Percentiles rank a stretch among this genome's conserved stretches.
These are phyloP conservation scores for Wickerhamomyces silvicola DNA, from an alignment of 805 yeast genomes.

Conservation along the genomic window DNA sequence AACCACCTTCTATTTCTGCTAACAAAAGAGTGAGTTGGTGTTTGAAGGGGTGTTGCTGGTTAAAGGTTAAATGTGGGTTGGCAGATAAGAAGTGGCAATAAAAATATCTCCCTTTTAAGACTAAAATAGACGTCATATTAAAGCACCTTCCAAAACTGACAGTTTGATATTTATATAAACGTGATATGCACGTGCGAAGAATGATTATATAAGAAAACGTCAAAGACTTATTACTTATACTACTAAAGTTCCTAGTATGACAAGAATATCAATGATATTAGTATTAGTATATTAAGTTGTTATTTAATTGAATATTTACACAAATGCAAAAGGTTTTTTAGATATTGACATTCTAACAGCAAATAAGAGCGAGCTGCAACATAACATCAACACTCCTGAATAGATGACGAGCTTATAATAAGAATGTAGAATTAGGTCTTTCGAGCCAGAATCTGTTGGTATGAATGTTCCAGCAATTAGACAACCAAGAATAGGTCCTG, in stretches of 20 bases:
- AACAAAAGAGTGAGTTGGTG: too few species aligned
- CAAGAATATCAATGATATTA: too few species aligned
- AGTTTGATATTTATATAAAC: constrained; percentile 9
- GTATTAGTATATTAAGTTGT: too few species aligned
- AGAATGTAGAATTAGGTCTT: constrained; percentile 6
- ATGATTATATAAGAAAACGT: too few species aligned
- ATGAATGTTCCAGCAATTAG: constrained; percentile 20
- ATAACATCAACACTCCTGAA: constrained; percentile 15
- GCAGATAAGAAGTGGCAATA: background rate
- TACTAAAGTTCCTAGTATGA: too few species aligned
- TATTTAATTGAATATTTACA: constrained; percentile 6
- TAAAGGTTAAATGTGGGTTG: background rate
- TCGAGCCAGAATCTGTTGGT: constrained; percentile 7
- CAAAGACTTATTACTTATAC: too few species aligned
- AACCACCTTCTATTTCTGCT: too few species aligned
- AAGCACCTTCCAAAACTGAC: background rate
- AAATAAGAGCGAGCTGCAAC: constrained; percentile 5
- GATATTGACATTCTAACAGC: constrained; percentile 11
- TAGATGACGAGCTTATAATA: constrained; percentile 13
- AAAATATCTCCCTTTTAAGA: background rate
- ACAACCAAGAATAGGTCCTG: constrained; percentile 19
- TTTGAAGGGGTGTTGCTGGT: background rate
- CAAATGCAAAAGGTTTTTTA: constrained; percentile 10
- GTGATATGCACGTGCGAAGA: too few species aligned
- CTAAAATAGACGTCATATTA: background rate